phyloP scores from a whole-genome alignment of 2,329 filamentous ascomycete genomes.

The Thelonectria discophora region DNA sequence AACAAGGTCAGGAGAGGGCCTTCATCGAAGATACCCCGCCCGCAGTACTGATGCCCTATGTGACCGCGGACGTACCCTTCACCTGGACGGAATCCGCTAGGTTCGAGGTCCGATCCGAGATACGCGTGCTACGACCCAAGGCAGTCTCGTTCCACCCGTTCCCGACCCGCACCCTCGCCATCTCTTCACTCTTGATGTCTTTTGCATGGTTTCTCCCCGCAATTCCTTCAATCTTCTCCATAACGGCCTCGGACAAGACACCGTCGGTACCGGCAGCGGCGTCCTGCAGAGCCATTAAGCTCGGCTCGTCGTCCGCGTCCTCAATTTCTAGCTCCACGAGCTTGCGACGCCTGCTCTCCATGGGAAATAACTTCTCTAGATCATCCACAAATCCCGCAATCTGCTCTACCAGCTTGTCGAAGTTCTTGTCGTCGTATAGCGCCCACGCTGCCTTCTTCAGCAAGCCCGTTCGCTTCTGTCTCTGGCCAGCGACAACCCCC shows the following conservation, averaged over 20 bases:
- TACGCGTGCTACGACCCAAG: background rate
- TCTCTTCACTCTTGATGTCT: slow-evolving; percentile 6
- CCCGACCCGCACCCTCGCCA: slow-evolving; percentile 14
- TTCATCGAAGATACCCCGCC: background rate
- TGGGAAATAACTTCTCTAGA: slow-evolving; percentile 39
- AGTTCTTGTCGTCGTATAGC: too few species aligned
- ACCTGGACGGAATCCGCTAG: background rate
- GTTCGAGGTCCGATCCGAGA: slow-evolving; percentile 18
- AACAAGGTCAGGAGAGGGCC: too few species aligned
- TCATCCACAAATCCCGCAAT: slow-evolving; percentile 37
- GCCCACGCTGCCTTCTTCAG: slow-evolving; percentile 21
- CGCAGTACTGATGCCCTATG: background rate
- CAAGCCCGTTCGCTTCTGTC: background rate
- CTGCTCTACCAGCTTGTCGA: slow-evolving; percentile 36
- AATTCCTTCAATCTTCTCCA: slow-evolving; percentile 1
- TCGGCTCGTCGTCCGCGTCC: slow-evolving; percentile 36
- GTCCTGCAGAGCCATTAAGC: slow-evolving; percentile 28
- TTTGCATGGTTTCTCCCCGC: slow-evolving; percentile 13
- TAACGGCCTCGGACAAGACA: slow-evolving; percentile 17
- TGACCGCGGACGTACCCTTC: background rate
- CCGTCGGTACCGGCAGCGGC: slow-evolving; percentile 15
- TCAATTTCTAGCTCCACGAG: slow-evolving; percentile 37
- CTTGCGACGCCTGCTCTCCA: slow-evolving; percentile 23
- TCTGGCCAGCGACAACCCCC: background rate
- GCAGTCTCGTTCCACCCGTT: slow-evolving; percentile 14